Evolutionary conservation across 345 rosid genomes (phyloP).

Genomic region (Dipteronia sinensis): DNA sequence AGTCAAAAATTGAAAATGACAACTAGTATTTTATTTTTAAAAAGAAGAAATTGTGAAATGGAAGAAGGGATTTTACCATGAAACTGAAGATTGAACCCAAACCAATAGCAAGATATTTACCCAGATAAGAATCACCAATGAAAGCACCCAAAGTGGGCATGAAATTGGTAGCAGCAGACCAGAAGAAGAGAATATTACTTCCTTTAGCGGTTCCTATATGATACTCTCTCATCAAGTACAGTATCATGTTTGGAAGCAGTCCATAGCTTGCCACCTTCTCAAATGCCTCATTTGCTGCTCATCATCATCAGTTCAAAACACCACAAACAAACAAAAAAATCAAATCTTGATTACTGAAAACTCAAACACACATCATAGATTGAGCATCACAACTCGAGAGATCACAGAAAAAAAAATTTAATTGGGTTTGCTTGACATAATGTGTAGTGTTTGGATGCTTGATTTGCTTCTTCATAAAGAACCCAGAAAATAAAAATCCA

Average conservation of each 20-base stretch:
- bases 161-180: conserved; percentile 71
- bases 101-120: conserved; percentile 71
- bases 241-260: conserved; percentile 63
- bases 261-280: conserved; percentile 89
- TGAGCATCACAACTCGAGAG: neutral
- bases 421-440: too few species aligned
- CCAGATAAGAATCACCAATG: conserved; percentile 68
- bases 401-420: neutral
- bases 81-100: conserved; percentile 64
- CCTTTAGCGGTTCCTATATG: conserved; percentile 58
- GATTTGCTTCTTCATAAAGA: neutral
- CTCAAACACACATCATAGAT: too few species aligned
- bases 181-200: conserved; percentile 58
- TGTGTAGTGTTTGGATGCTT: neutral
- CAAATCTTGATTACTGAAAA: too few species aligned
- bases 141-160: conserved; percentile 71
- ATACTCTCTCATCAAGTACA: conserved; percentile 59
- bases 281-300: conserved; percentile 72
- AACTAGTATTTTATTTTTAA: too few species aligned
- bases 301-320: neutral
- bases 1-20: neutral
- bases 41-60: neutral
- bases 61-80: conserved; percentile 41
- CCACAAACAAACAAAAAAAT: too few species aligned
- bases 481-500: neutral